A percentile compares a stretch with the other conserved stretches of the same genome.
These are phyloP conservation scores for Fusarium mundagurra DNA, from an alignment of 2,329 filamentous ascomycete species.

Conservation along the genomic window DNA sequence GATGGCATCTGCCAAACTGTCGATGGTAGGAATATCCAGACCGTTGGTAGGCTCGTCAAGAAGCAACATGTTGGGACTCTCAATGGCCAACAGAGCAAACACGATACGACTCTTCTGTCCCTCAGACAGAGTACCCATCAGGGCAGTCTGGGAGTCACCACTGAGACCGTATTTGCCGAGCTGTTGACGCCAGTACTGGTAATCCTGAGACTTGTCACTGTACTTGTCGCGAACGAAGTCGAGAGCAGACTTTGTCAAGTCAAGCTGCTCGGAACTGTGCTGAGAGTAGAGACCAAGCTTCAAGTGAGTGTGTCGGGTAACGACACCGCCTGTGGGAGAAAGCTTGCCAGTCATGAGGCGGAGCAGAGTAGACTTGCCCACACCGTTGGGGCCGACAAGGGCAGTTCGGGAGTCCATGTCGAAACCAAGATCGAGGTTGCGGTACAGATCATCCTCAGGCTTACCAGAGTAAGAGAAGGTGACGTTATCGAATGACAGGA, in stretches of 20 bases:
- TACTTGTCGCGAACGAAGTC: slow-evolving; percentile 99
- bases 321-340: slow-evolving; percentile 81
- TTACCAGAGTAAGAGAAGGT: slow-evolving; percentile 98
- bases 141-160: slow-evolving; percentile 92
- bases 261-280: slow-evolving; percentile 97
- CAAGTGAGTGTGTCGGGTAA: slow-evolving; percentile 95
- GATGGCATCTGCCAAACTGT: slow-evolving; percentile 96
- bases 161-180: slow-evolving; percentile 93
- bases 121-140: slow-evolving; percentile 98
- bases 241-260: slow-evolving; percentile 95
- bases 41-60: slow-evolving; percentile 99
- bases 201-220: slow-evolving; percentile 87
- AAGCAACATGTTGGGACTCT: slow-evolving; percentile 95
- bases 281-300: slow-evolving; percentile 98
- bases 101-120: slow-evolving; percentile 98
- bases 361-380: slow-evolving; percentile 96
- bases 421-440: slow-evolving; percentile 96
- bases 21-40: slow-evolving; percentile 98
- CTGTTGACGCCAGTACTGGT: slow-evolving; percentile 99
- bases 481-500: slow-evolving; percentile 95
- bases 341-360: slow-evolving; percentile 97
- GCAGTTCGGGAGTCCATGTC: slow-evolving; percentile 99
- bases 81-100: slow-evolving; percentile 94
- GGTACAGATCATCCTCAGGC: slow-evolving; percentile 89
- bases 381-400: slow-evolving; percentile 97